phyloP scores from a whole-genome alignment of 495 filamentous ascomycete genomes.

The Talaromyces wortmannii region DNA sequence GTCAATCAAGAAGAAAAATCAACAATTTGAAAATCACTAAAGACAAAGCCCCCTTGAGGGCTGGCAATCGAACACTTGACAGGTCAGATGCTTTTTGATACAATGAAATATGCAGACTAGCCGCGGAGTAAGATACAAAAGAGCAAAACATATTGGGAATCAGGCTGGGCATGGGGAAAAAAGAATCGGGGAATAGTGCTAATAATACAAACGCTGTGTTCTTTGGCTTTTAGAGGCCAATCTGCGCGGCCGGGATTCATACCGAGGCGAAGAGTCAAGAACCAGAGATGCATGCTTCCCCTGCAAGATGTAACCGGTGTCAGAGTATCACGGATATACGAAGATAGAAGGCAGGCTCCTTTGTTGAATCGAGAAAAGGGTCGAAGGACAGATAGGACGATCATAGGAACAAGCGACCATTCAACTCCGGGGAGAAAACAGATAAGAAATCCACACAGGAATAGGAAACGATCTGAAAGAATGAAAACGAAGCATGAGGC shows the following conservation, averaged over 20 bases:
- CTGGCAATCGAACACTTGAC: no score
- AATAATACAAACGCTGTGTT: not conserved
- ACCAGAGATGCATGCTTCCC: not conserved
- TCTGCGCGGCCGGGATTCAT: not conserved
- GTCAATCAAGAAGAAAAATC: no score
- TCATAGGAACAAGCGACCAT: not conserved
- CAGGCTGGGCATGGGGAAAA: not conserved
- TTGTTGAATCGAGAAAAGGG: not conserved
- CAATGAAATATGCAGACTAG: not conserved
- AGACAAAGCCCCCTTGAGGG: not conserved
- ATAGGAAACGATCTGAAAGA: not conserved
- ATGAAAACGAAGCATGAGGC: not conserved
- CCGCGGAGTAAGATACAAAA: not conserved
- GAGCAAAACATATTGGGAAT: not conserved
- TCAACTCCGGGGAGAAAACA: not conserved
- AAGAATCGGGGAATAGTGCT: not conserved
- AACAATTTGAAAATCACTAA: no score
- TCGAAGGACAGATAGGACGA: not conserved
- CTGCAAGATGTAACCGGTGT: not conserved
- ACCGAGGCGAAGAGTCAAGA: not conserved
- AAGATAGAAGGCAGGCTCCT: not conserved
- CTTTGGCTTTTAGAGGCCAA: not conserved
- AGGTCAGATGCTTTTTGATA: not conserved
- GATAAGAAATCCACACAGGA: not conserved
- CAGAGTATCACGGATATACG: not conserved